Evolutionary conservation across 2,329 filamentous ascomycete species (phyloP).

Genomic region (Phialophora macrospora): DNA sequence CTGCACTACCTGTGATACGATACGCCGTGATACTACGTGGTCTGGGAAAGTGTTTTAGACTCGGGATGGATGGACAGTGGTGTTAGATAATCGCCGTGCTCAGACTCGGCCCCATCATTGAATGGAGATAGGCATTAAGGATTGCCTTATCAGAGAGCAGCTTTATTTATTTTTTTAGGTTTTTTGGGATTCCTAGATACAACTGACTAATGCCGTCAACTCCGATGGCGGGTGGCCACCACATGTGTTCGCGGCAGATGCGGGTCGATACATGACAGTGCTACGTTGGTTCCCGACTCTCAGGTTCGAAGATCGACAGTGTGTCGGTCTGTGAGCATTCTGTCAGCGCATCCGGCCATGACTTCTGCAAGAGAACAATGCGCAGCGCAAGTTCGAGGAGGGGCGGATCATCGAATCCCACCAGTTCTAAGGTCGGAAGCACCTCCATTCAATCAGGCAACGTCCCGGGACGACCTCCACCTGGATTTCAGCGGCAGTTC

Average conservation of each 20-base stretch:
- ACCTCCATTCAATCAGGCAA: background rate
- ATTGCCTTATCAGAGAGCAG: background rate
- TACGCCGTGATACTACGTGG: background rate
- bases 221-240: background rate
- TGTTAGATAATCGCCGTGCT: background rate
- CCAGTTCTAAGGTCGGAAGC: background rate
- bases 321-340: background rate
- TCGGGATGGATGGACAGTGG: background rate
- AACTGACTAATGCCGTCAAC: background rate
- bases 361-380: constrained; percentile 8
- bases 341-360: constrained; percentile 2
- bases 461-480: background rate
- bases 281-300: background rate
- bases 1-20: background rate
- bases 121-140: background rate
- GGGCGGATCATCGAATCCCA: background rate
- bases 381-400: background rate
- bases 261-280: background rate
- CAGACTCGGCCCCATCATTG: background rate
- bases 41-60: background rate
- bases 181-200: background rate
- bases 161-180: too few species aligned
- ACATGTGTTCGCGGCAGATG: background rate
- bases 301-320: too few species aligned
- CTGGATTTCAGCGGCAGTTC: constrained; percentile 16